phyloP scores from a whole-genome alignment of 2,329 filamentous ascomycete species.

The Epichloe sylvatica region DNA sequence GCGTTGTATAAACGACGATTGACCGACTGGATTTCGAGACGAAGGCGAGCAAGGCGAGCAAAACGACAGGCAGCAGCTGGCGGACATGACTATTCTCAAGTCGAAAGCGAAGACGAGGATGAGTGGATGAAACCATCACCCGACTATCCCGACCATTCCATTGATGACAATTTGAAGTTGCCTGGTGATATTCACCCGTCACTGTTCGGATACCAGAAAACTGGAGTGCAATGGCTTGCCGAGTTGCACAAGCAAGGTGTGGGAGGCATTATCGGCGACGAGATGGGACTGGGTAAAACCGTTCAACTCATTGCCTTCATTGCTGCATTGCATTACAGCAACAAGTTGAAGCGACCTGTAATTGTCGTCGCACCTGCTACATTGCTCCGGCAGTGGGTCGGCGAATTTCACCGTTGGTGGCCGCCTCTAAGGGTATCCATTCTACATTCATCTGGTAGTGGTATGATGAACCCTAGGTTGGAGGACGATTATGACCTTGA shows the following conservation, averaged over 20 bases:
- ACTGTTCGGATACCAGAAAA: conserved; percentile 94
- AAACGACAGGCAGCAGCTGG: conserved; percentile 22
- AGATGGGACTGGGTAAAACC: conserved; percentile 98
- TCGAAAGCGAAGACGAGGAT: conserved; percentile 31
- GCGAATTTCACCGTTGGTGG: conserved; percentile 98
- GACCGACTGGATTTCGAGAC: conserved; percentile 53
- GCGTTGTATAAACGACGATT: conserved; percentile 62
- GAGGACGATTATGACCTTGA: conserved; percentile 39
- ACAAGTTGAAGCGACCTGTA: conserved; percentile 66
- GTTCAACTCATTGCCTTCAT: conserved; percentile 61
- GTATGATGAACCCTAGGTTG: conserved; percentile 75
- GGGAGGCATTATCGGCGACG: conserved; percentile 89
- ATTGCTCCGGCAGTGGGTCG: conserved; percentile 93
- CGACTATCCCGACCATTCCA: conserved; percentile 57
- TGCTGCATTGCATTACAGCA: conserved; percentile 84
- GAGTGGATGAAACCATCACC: conserved; percentile 85
- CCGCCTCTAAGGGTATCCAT: conserved; percentile 95
- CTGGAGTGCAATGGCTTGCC: conserved; percentile 89
- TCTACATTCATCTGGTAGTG: conserved; percentile 85
- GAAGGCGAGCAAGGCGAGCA: conserved; percentile 27
- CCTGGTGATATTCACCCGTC: conserved; percentile 89
- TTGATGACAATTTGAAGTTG: conserved; percentile 63
- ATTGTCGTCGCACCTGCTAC: conserved; percentile 91
- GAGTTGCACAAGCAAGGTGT: conserved; percentile 82
- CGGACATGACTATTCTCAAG: conserved; percentile 17